Conservation (phyloP, 768 basidiomycete genomes). For the Goffeauzyma gilvescens region DNA sequence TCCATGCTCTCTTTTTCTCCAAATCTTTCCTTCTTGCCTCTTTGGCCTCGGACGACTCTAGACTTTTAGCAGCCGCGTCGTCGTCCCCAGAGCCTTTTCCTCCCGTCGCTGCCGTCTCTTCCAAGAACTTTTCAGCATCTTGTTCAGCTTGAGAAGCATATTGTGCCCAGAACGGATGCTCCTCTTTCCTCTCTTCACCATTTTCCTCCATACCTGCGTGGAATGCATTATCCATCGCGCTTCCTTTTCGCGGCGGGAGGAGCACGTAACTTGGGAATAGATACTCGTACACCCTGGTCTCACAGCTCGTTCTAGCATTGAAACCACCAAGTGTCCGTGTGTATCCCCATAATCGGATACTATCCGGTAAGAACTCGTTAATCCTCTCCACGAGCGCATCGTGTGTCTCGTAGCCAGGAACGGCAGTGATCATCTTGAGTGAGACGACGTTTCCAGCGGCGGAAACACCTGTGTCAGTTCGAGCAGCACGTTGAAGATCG, state of each 20-base stretch:
- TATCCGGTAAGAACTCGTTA: slow-evolving; percentile 73
- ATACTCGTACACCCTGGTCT: slow-evolving; percentile 93
- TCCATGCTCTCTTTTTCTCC: slow-evolving; percentile 39
- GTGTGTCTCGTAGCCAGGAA: slow-evolving; percentile 44
- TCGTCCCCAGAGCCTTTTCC: slow-evolving; percentile 6
- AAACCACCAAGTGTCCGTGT: slow-evolving; percentile 39
- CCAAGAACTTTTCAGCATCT: slow-evolving; percentile 44
- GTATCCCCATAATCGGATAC: slow-evolving; percentile 83
- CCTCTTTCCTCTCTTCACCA: too few species aligned
- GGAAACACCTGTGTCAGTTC: slow-evolving; percentile 94
- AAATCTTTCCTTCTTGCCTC: slow-evolving; percentile 7
- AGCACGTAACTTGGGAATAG: slow-evolving; percentile 85
- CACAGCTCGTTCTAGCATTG: slow-evolving; percentile 42
- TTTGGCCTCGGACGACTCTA: too few species aligned
- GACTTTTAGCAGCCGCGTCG: background rate
- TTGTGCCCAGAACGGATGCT: too few species aligned
- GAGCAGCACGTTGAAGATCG: slow-evolving; percentile 63
- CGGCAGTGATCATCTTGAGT: slow-evolving; percentile 63
- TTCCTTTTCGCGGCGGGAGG: slow-evolving; percentile 62
- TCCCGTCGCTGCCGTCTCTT: too few species aligned
- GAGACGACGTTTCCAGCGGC: slow-evolving; percentile 69
- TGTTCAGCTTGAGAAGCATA: too few species aligned
- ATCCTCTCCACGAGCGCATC: slow-evolving; percentile 49
- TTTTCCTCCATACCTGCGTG: too few species aligned
- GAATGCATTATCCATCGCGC: too few species aligned